Conservation (phyloP, 1,284 basidiomycete genomes). For the Moesziomyces sp. region DNA sequence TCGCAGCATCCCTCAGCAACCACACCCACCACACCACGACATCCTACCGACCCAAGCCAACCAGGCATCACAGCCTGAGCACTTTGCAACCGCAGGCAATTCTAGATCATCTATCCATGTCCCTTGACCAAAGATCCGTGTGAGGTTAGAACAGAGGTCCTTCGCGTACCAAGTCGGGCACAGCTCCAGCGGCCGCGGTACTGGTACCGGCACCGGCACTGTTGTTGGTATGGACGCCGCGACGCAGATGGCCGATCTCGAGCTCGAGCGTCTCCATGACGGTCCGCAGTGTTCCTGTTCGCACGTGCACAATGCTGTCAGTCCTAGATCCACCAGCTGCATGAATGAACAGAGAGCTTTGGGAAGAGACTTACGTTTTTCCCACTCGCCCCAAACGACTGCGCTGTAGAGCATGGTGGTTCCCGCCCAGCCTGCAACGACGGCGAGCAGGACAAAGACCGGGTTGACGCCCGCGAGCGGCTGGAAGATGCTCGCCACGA, state of each 20-base stretch:
- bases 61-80: no score
- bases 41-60: constrained; percentile 3
- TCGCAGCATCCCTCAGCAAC: constrained; percentile 9
- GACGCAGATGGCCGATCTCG: constrained; percentile 28
- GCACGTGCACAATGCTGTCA: no score
- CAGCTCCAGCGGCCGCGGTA: neutral
- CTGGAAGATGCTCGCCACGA: constrained; percentile 46
- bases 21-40: constrained; percentile 23
- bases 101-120: neutral
- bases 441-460: constrained; percentile 39
- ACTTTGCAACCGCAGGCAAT: no score
- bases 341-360: no score
- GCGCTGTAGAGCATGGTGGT: constrained; percentile 64
- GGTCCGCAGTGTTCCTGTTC: constrained; percentile 43
- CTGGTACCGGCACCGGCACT: neutral
- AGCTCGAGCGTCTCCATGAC: constrained; percentile 53
- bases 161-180: constrained; percentile 13
- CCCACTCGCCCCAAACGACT: constrained; percentile 65
- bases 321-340: no score
- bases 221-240: constrained; percentile 1
- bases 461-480: constrained; percentile 31
- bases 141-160: constrained; percentile 31
- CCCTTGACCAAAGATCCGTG: neutral
- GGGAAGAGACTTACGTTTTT: constrained; percentile 53
- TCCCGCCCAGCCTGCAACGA: constrained; percentile 56